A percentile compares a stretch with the other conserved stretches of the same genome.
Conservation (phyloP, 768 basidiomycete genomes). For the Podaxis rugospora region DNA sequence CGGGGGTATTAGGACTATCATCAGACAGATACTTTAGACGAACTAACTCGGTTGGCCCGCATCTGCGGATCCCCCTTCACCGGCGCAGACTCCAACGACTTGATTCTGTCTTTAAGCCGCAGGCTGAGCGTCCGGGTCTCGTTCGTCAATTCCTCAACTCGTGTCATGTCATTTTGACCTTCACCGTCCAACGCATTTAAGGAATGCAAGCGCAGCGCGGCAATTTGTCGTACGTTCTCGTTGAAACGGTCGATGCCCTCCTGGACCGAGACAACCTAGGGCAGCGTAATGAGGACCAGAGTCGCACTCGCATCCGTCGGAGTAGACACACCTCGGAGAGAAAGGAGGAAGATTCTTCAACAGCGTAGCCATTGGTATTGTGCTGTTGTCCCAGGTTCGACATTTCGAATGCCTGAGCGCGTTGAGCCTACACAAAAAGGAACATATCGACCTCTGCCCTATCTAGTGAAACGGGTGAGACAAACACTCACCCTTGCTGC, state of each 20-base stretch:
- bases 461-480: neutral
- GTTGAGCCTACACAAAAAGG: slow-evolving; percentile 26
- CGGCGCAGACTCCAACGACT: slow-evolving; percentile 39
- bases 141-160: slow-evolving; percentile 53
- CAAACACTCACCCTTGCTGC: neutral
- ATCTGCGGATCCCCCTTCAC: slow-evolving; percentile 29
- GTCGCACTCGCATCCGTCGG: neutral
- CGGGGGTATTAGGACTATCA: neutral
- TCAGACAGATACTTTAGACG: neutral
- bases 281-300: neutral
- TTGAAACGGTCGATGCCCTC: slow-evolving; percentile 34
- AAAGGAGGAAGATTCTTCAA: slow-evolving; percentile 28
- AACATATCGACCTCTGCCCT: neutral
- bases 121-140: slow-evolving; percentile 59
- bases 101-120: slow-evolving; percentile 54
- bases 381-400: slow-evolving; percentile 18
- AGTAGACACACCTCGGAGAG: slow-evolving; percentile 28
- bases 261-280: slow-evolving; percentile 38
- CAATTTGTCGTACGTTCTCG: slow-evolving; percentile 32
- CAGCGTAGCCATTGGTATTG: slow-evolving; percentile 14
- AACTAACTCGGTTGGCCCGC: slow-evolving; percentile 34
- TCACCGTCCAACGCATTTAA: slow-evolving; percentile 31
- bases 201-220: slow-evolving; percentile 32
- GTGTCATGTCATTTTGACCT: slow-evolving; percentile 21
- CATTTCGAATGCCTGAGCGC: slow-evolving; percentile 30